These are phyloP conservation scores for Dalechampia spathulata DNA, from an alignment of 441 rosid species.

Conservation along the genomic window DNA sequence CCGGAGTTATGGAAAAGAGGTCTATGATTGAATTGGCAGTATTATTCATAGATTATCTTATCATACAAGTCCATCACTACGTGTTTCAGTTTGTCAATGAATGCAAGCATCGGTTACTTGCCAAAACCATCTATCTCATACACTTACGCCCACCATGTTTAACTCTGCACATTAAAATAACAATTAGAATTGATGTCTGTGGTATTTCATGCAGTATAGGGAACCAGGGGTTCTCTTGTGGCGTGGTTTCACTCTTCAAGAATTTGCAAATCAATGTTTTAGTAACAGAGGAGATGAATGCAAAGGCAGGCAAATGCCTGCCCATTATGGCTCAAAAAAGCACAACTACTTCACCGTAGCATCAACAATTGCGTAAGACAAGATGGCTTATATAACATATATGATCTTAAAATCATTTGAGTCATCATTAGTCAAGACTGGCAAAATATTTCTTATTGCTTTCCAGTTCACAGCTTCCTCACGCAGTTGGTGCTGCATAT, in stretches of 20 bases:
- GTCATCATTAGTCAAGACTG: no score
- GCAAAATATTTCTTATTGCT: conserved; percentile 2
- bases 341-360: conserved; percentile 76
- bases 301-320: conserved; percentile 93
- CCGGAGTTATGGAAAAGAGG: not conserved
- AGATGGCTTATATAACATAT: not conserved
- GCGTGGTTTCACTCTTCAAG: conserved; percentile 86
- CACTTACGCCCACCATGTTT: not conserved
- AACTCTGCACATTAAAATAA: not conserved
- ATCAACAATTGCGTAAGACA: conserved; percentile 73
- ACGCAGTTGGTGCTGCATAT: conserved; percentile 92
- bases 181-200: not conserved
- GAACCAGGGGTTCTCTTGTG: conserved; percentile 75
- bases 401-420: no score
- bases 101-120: no score
- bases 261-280: conserved; percentile 78
- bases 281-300: conserved; percentile 65
- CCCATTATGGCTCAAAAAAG: conserved; percentile 82
- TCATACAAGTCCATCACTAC: no score
- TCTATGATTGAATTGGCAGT: not conserved
- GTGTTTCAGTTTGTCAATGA: no score
- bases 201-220: conserved; percentile 55
- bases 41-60: not conserved
- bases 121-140: not conserved
- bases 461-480: conserved; percentile 81